These are phyloP conservation scores for Penicillium crustosum DNA, from an alignment of 2,329 filamentous ascomycete genomes.

Conservation along the genomic window DNA sequence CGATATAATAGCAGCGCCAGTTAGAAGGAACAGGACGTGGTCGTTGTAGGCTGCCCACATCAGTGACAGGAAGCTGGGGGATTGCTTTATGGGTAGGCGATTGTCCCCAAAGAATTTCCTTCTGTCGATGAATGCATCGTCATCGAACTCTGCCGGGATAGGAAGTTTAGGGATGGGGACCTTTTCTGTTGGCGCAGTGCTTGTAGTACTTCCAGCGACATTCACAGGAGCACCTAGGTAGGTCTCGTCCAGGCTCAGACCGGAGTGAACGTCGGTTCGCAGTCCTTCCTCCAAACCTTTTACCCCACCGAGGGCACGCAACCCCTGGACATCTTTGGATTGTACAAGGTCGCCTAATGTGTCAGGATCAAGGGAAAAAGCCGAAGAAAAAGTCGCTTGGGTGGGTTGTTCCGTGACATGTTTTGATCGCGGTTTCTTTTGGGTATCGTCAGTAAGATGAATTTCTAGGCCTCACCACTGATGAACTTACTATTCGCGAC, in stretches of 20 bases:
- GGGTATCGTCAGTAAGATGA: neutral
- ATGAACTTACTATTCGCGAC: neutral
- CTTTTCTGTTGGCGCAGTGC: neutral
- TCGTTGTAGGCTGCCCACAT: constrained; percentile 78
- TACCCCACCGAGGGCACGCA: constrained; percentile 41
- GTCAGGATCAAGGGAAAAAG: constrained; percentile 1
- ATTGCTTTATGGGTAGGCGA: constrained; percentile 62
- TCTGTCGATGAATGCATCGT: constrained; percentile 48
- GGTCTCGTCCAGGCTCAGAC: constrained; percentile 65
- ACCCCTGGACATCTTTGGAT: neutral
- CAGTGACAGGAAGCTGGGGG: constrained; percentile 64
- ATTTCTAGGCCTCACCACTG: neutral
- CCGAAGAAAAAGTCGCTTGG: neutral
- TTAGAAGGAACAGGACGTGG: constrained; percentile 69
- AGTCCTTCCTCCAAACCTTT: constrained; percentile 65
- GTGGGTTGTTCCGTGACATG: neutral
- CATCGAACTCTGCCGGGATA: neutral
- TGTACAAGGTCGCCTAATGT: constrained; percentile 1
- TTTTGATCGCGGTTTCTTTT: neutral
- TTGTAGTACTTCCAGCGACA: neutral
- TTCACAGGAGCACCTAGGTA: constrained; percentile 50
- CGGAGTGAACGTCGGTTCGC: constrained; percentile 56
- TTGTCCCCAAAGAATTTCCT: constrained; percentile 65
- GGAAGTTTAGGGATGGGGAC: neutral
- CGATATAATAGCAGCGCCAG: constrained; percentile 67